Evolutionary conservation across 2,329 filamentous ascomycete species (phyloP).

Genomic region (Neofusicoccum cordaticola): DNA sequence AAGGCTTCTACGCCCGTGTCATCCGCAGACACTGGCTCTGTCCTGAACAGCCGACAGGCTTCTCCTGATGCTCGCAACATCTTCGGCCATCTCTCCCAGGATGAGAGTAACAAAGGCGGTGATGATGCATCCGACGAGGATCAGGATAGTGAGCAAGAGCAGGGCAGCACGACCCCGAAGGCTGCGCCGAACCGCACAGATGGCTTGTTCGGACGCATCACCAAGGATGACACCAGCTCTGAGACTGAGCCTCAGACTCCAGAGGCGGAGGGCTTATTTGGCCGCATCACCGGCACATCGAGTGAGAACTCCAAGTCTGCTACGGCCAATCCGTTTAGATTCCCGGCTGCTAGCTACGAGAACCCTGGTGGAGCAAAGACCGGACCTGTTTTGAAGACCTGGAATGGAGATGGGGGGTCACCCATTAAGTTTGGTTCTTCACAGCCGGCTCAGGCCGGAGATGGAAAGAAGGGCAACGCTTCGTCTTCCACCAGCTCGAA

Average conservation of each 20-base stretch:
- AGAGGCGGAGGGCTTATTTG: background rate
- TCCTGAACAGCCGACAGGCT: constrained; percentile 12
- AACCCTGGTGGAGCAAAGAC: constrained; percentile 3
- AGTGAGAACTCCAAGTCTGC: background rate
- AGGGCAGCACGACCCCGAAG: constrained; percentile 10
- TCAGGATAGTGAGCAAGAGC: background rate
- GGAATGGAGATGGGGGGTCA: constrained; percentile 12
- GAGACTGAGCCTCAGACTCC: background rate
- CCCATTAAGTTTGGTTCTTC: constrained; percentile 17
- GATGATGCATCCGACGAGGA: constrained; percentile 11
- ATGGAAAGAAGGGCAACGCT: background rate
- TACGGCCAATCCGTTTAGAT: background rate
- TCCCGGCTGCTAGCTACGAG: constrained; percentile 5
- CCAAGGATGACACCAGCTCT: background rate
- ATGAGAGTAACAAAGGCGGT: constrained; percentile 6
- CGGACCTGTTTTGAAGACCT: constrained; percentile 11
- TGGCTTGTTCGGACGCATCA: constrained; percentile 13
- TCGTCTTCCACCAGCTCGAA: constrained; percentile 16
- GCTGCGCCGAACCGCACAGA: background rate
- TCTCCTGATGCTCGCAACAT: constrained; percentile 12
- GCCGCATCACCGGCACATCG: constrained; percentile 8
- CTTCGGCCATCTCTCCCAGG: constrained; percentile 13
- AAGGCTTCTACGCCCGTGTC: constrained; percentile 4
- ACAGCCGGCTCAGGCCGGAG: constrained; percentile 1
- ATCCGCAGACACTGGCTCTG: constrained; percentile 6